phyloP scores from a whole-genome alignment of 164 flowering plant genomes.

The Nelumbo lutea region DNA sequence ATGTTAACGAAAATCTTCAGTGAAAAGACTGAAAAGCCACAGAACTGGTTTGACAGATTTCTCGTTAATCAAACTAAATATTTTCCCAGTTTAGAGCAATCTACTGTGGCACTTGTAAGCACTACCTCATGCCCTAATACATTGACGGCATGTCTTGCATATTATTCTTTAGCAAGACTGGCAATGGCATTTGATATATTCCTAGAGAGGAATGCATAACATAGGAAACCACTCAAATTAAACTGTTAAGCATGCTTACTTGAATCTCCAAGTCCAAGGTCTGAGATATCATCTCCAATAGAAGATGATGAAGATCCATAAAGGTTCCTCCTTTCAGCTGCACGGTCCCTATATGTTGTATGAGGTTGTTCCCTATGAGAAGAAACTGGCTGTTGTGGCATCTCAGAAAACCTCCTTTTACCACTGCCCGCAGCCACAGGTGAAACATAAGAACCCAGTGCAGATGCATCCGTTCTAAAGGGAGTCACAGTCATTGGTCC shows the following conservation, averaged over 20 bases:
- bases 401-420: conserved; percentile 91
- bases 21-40: conserved; percentile 28
- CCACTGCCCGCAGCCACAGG: conserved; percentile 58
- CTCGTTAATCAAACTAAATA: conserved; percentile 8
- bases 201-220: conserved; percentile 2
- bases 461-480: conserved; percentile 83
- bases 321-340: conserved; percentile 93
- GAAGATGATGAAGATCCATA: conserved; percentile 76
- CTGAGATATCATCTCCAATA: conserved; percentile 44
- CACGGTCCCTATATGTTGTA: conserved; percentile 84
- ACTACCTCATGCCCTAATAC: background rate
- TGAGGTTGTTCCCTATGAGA: conserved; percentile 53
- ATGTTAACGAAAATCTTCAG: conserved; percentile 35
- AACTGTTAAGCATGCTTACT: conserved; percentile 54
- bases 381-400: conserved; percentile 46
- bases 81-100: conserved; percentile 8
- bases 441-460: conserved; percentile 70
- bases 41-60: conserved; percentile 12
- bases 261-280: conserved; percentile 52
- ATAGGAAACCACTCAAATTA: conserved; percentile 8
- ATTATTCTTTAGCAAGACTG: background rate
- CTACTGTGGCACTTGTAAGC: background rate
- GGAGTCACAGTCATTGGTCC: conserved; percentile 34
- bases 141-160: background rate
- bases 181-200: background rate